Evolutionary conservation across 192 early-diverging fungal genomes (phyloP).

Genomic region (Linnemannia exigua): DNA sequence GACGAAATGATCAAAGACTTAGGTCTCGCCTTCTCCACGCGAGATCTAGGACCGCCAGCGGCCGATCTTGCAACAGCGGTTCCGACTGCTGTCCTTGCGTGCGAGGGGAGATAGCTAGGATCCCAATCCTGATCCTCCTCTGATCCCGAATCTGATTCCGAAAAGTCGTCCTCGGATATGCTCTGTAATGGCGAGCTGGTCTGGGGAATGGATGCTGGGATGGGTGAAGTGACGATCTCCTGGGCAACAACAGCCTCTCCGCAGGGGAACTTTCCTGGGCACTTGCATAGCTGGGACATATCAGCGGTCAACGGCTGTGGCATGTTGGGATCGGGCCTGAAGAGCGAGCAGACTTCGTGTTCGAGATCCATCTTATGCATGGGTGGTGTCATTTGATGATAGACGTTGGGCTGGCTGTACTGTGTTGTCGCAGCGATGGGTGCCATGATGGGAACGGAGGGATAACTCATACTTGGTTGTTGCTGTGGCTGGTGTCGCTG

Average conservation of each 20-base stretch:
- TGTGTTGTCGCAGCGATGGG: slow-evolving; percentile 19
- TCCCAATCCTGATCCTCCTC: slow-evolving; percentile 28
- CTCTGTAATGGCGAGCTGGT: slow-evolving; percentile 22
- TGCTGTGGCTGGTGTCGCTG: neutral
- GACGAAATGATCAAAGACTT: slow-evolving; percentile 30
- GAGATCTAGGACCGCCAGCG: neutral
- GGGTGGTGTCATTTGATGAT: slow-evolving; percentile 38
- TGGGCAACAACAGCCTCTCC: slow-evolving; percentile 15
- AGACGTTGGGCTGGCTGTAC: slow-evolving; percentile 13
- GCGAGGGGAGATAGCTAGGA: slow-evolving; percentile 21
- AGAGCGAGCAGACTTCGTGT: slow-evolving; percentile 24
- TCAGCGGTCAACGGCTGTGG: slow-evolving; percentile 27
- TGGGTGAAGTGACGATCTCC: neutral
- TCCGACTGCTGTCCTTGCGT: neutral
- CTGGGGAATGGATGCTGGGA: neutral
- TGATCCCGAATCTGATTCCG: slow-evolving; percentile 39
- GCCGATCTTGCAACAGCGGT: slow-evolving; percentile 5
- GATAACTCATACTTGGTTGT: neutral
- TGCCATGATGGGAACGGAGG: slow-evolving; percentile 36
- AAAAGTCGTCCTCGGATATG: slow-evolving; percentile 25
- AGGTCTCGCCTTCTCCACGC: slow-evolving; percentile 8
- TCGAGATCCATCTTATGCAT: slow-evolving; percentile 43
- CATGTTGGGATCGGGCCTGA: slow-evolving; percentile 20
- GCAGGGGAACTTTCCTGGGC: slow-evolving; percentile 54
- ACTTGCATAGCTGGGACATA: slow-evolving; percentile 45